These are phyloP conservation scores for Chenopodium berlandieri DNA, from an alignment of 148 eudicot genomes.

Conservation along the genomic window DNA sequence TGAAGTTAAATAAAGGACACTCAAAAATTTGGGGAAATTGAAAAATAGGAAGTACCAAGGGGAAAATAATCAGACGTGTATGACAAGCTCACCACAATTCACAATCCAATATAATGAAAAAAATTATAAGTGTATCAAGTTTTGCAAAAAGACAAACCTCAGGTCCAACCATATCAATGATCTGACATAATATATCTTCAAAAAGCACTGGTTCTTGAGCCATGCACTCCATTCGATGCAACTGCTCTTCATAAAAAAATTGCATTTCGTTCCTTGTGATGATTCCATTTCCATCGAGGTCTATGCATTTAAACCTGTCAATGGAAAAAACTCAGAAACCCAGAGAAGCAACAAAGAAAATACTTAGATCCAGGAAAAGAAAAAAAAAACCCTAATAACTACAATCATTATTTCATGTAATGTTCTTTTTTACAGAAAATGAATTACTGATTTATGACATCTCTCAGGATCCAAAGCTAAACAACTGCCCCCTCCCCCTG, in stretches of 20 bases:
- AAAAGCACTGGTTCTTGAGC: conserved; percentile 96
- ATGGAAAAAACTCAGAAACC: background rate
- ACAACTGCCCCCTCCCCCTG: background rate
- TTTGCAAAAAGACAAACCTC: conserved; percentile 47
- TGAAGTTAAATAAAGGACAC: background rate
- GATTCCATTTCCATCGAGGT: conserved; percentile 87
- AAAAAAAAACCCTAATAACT: background rate
- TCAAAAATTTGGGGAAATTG: background rate
- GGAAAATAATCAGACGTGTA: background rate
- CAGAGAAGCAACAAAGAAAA: background rate
- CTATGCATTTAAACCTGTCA: conserved; percentile 95
- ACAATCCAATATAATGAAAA: background rate
- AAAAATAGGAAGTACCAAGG: background rate
- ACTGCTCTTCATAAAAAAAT: conserved; percentile 94
- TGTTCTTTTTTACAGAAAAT: background rate
- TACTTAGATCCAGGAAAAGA: background rate
- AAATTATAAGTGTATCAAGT: background rate
- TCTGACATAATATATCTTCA: conserved; percentile 97
- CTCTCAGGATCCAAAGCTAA: background rate
- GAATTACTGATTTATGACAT: background rate
- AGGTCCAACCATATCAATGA: conserved; percentile 87
- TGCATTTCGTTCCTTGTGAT: conserved; percentile 91
- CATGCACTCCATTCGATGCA: conserved; percentile 99
- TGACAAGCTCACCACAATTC: background rate
- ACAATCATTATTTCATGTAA: background rate